Evolutionary conservation across 2,329 filamentous ascomycete genomes (phyloP).

Genomic region (Pseudomassariella vexata): DNA sequence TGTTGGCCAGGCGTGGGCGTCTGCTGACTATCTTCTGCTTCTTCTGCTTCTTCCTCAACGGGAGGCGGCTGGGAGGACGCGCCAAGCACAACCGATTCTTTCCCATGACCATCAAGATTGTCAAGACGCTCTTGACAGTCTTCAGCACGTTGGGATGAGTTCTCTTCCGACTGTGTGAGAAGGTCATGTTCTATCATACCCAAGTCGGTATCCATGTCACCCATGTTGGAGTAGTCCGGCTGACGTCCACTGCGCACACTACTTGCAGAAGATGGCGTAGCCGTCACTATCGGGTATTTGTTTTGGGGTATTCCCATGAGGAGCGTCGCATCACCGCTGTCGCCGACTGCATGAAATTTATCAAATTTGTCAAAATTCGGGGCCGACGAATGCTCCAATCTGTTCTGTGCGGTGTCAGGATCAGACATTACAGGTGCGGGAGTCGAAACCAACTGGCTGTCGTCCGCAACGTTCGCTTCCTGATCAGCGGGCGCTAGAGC

Average conservation of each 20-base stretch:
- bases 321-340: conserved; percentile 2
- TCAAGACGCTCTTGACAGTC: too few relatives aligned
- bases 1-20: not conserved
- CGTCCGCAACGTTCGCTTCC: too few relatives aligned
- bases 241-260: conserved; percentile 45
- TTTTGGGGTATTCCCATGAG: conserved; percentile 9
- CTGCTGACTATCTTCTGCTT: not conserved
- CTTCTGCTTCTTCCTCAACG: not conserved
- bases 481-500: too few relatives aligned
- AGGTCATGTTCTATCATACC: conserved; percentile 21
- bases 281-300: conserved; percentile 23
- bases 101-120: conserved; percentile 7
- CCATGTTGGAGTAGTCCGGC: conserved; percentile 34
- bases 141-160: too few relatives aligned
- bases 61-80: not conserved
- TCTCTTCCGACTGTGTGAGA: conserved; percentile 9
- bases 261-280: conserved; percentile 29
- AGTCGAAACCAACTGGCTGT: too few relatives aligned
- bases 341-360: conserved; percentile 12
- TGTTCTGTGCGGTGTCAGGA: too few relatives aligned
- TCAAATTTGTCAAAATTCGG: too few relatives aligned
- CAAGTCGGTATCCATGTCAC: conserved; percentile 26
- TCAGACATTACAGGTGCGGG: too few relatives aligned
- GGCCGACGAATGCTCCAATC: too few relatives aligned
- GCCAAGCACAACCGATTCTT: not conserved